Evolutionary conservation across 345 rosid genomes (phyloP).

Genomic region (Moricandia moricandioides): DNA sequence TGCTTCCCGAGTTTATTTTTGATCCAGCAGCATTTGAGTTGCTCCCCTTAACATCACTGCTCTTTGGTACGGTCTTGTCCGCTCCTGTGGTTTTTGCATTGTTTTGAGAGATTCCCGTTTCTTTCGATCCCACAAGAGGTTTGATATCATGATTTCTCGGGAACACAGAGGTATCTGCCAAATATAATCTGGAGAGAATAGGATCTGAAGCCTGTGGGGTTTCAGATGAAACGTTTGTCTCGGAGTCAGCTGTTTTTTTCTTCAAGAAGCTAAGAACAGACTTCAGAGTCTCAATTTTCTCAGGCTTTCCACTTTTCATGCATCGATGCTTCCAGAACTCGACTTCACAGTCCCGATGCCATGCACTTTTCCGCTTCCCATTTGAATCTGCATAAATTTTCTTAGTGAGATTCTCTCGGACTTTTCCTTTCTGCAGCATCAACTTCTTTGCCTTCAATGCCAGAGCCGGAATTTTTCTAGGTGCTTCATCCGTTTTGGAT

Average conservation of each 20-base stretch:
- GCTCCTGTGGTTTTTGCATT: conserved; percentile 40
- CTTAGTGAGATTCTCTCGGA: conserved; percentile 90
- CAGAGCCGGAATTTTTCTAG: conserved; percentile 49
- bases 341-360: conserved; percentile 97
- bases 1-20: conserved; percentile 41
- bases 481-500: conserved; percentile 63
- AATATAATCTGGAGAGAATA: conserved; percentile 84
- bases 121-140: conserved; percentile 61
- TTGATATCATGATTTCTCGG: conserved; percentile 82
- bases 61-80: conserved; percentile 42
- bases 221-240: conserved; percentile 39
- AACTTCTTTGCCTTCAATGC: conserved; percentile 73
- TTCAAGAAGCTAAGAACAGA: conserved; percentile 81
- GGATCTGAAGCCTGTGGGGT: conserved; percentile 51
- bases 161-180: conserved; percentile 94
- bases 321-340: conserved; percentile 99
- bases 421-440: conserved; percentile 92
- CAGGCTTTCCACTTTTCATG: conserved; percentile 67
- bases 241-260: conserved; percentile 49
- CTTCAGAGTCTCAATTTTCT: conserved; percentile 85
- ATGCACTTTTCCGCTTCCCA: conserved; percentile 83
- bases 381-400: conserved; percentile 83
- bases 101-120: conserved; percentile 33
- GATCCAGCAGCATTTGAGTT: conserved; percentile 43
- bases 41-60: conserved; percentile 43